Conservation (phyloP, 2,329 filamentous ascomycete genomes). For the Pseudonectria buxi region DNA sequence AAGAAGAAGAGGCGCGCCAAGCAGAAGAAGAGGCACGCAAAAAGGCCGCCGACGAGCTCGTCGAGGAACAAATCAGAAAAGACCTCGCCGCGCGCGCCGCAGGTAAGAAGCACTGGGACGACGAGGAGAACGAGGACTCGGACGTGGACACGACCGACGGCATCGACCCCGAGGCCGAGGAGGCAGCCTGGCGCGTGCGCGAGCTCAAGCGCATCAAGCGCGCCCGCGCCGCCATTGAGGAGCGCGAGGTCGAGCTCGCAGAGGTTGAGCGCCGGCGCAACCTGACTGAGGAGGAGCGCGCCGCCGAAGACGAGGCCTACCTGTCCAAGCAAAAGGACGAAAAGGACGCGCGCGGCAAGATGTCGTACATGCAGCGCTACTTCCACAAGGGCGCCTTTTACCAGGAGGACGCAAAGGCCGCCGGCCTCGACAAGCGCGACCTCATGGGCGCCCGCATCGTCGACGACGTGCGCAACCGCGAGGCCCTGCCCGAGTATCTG, state of each 20-base stretch:
- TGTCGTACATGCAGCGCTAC: constrained; percentile 91
- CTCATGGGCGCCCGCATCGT: constrained; percentile 78
- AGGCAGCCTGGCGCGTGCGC: constrained; percentile 87
- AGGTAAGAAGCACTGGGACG: constrained; percentile 82
- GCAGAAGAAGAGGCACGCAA: constrained; percentile 57
- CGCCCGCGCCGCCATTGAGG: constrained; percentile 77
- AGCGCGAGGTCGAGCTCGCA: constrained; percentile 74
- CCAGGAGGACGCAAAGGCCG: constrained; percentile 68
- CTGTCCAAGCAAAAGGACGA: constrained; percentile 75
- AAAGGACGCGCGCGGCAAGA: constrained; percentile 69
- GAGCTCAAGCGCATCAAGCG: constrained; percentile 86
- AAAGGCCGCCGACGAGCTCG: constrained; percentile 67
- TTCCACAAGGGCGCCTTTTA: constrained; percentile 97
- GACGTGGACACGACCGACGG: constrained; percentile 87
- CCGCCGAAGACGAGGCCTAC: constrained; percentile 74
- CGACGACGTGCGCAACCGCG: constrained; percentile 77
- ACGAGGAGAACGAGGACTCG: constrained; percentile 60
- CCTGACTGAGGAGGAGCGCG: constrained; percentile 78
- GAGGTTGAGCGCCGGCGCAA: constrained; percentile 85
- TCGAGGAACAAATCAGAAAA: constrained; percentile 83
- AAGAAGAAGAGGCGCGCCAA: constrained; percentile 28
- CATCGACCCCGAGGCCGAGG: constrained; percentile 78
- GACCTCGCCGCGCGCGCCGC: constrained; percentile 68
- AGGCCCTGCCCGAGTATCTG: constrained; percentile 82
- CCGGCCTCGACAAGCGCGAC: constrained; percentile 72